phyloP scores from a whole-genome alignment of 140 eudicot genomes.

The Oenanthe javanica region DNA sequence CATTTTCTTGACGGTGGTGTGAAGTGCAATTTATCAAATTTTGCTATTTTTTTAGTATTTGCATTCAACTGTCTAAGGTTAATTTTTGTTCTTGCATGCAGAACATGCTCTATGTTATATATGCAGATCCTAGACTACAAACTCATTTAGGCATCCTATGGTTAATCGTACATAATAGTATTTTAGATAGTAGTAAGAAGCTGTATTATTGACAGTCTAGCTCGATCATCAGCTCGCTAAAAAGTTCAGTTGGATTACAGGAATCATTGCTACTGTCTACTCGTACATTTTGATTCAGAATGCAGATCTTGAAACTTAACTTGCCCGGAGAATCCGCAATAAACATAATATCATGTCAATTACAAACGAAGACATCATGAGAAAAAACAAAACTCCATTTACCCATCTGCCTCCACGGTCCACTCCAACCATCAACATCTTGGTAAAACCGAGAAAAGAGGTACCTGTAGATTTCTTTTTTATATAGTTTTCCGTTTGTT shows the following conservation, averaged over 20 bases:
- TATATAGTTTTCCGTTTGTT: neutral
- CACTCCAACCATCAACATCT: slow-evolving; percentile 4
- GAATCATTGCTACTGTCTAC: neutral
- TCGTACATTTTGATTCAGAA: neutral
- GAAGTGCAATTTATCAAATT: neutral
- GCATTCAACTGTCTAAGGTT: neutral
- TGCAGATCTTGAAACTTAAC: neutral
- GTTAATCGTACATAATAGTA: neutral
- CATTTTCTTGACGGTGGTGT: too few relatives aligned
- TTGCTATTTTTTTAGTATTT: neutral
- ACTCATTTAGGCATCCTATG: neutral
- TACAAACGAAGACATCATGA: neutral
- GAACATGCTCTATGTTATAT: neutral
- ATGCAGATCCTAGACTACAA: neutral
- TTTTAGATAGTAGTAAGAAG: neutral
- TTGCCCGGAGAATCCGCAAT: neutral
- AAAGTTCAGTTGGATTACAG: neutral
- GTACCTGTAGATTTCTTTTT: neutral
- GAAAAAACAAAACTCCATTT: neutral
- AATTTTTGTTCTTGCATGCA: neutral
- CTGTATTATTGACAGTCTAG: neutral
- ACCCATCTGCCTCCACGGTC: neutral
- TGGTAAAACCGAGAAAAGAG: neutral
- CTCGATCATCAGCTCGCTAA: neutral
- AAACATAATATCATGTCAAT: neutral